phyloP scores from a whole-genome alignment of 129 eudicot genomes.

The Dittrichia graveolens region DNA sequence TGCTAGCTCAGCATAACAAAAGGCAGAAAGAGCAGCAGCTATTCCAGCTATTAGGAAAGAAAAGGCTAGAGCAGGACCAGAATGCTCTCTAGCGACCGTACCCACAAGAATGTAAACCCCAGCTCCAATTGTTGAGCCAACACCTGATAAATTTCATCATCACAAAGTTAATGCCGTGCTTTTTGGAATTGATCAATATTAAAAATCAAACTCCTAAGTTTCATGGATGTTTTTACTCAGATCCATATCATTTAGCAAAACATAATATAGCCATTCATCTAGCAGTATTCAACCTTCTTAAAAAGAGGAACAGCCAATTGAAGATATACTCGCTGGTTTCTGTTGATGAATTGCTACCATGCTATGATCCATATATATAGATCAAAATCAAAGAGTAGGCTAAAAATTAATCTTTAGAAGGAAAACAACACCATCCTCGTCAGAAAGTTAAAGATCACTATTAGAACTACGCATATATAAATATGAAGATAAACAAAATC shows the following conservation, averaged over 20 bases:
- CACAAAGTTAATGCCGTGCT: not conserved
- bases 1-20: constrained; percentile 98
- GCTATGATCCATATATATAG: not conserved
- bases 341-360: not conserved
- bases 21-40: constrained; percentile 99
- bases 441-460: not conserved
- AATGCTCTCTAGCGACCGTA: constrained; percentile 93
- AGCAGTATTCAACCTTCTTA: not conserved
- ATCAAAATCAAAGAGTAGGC: not conserved
- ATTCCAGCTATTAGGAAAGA: constrained; percentile 95
- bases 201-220: not conserved
- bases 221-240: not conserved
- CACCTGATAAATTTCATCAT: constrained; percentile 50
- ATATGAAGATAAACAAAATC: not conserved
- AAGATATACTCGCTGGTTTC: not conserved
- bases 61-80: constrained; percentile 92
- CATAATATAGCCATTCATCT: not conserved
- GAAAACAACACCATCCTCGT: not conserved
- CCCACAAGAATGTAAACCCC: constrained; percentile 99
- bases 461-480: no score
- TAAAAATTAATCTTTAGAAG: not conserved
- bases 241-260: constrained; percentile 14
- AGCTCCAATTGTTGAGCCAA: constrained; percentile 98
- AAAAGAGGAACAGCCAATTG: not conserved
- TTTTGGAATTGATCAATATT: not conserved